Evolutionary conservation across 495 filamentous ascomycete genomes (phyloP), one percentile per base, ranked within the genome.

Genomic region (Acidiella bohemica): DNA sequence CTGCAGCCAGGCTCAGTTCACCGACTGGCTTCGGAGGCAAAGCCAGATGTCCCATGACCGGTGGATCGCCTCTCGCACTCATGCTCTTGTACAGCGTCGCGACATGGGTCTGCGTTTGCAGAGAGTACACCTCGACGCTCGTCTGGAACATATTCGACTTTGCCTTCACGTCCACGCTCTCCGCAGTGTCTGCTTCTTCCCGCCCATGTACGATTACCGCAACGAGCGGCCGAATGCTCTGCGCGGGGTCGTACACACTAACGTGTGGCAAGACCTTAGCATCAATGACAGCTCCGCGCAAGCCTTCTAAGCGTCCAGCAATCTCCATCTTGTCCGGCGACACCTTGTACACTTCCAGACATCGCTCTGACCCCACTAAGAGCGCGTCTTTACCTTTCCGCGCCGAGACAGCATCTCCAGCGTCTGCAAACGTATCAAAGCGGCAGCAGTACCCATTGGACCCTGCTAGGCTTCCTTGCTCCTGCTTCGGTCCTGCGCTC

Each of bases 101-200:
- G 41, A 92, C 59, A 33, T 76, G 75, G 36, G 67, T 63, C 35
- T 77, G 72, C 5, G 73, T 80, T 40, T 68, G 70, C 18, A 94
- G 57, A 6, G 85, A 92, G 54, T 84, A 88, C 1, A 94, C 66
- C 41, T 93, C 84, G 3, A 88, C 83, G 0, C 78, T 76, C 1
- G 86, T 93, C 56, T 90, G 84, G 51, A 86, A 92, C 66, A 16
- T 61, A 56, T 24, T 67, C 55, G 25, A 62, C 57, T 32, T 23
- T 27, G 13, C 39, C 5, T 12, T 26, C 26, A 32, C 49, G 44
- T 36, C 44, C 19, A 3, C 22, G 13, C 14, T 13, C 7, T 18
- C 18, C 13, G 38, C 42, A 16, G 9, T 28, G 14, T 51, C 46
- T 22, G 54, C 49, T 23, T 69, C 46, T 29, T 67, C 63, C 6